Evolutionary conservation across 352 stramenopile genomes (phyloP).

Genomic region (Globisporangium perplexum): DNA sequence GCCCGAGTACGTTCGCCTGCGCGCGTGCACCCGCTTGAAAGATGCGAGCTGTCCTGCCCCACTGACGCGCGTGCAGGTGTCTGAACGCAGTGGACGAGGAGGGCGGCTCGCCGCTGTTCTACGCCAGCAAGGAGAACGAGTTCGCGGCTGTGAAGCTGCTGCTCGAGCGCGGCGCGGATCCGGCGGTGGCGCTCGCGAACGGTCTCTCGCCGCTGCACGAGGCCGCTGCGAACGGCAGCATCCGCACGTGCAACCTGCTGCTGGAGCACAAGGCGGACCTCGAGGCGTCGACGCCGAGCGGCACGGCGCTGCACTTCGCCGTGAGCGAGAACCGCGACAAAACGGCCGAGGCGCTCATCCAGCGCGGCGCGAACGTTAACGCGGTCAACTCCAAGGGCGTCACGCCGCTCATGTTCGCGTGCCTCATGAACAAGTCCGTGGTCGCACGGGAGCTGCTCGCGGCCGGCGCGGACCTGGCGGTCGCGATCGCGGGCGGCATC

Average conservation of each 20-base stretch:
- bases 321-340: constrained; percentile 81
- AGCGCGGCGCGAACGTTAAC: constrained; percentile 57
- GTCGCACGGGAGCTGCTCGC: constrained; percentile 53
- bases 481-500: constrained; percentile 55
- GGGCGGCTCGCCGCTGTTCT: constrained; percentile 60
- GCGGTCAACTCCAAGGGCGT: constrained; percentile 61
- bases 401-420: constrained; percentile 68
- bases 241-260: constrained; percentile 50
- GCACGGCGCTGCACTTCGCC: constrained; percentile 73
- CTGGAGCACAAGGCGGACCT: constrained; percentile 48
- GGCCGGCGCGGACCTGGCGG: constrained; percentile 35
- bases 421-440: constrained; percentile 71
- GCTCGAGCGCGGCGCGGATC: constrained; percentile 46
- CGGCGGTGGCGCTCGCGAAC: constrained; percentile 49
- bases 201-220: constrained; percentile 65
- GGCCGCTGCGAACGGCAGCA: constrained; percentile 59
- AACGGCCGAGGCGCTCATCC: constrained; percentile 56
- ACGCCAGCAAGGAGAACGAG: constrained; percentile 75
- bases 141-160: constrained; percentile 61
- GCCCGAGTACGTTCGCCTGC: constrained; percentile 32
- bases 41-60: too few relatives aligned
- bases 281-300: constrained; percentile 59
- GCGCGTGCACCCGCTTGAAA: too few relatives aligned
- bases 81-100: constrained; percentile 68
- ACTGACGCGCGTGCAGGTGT: not conserved